Evolutionary conservation across 257 asterid genomes (phyloP), one percentile per base, ranked within the genome.

Genomic region (Solanum habrochaites): DNA sequence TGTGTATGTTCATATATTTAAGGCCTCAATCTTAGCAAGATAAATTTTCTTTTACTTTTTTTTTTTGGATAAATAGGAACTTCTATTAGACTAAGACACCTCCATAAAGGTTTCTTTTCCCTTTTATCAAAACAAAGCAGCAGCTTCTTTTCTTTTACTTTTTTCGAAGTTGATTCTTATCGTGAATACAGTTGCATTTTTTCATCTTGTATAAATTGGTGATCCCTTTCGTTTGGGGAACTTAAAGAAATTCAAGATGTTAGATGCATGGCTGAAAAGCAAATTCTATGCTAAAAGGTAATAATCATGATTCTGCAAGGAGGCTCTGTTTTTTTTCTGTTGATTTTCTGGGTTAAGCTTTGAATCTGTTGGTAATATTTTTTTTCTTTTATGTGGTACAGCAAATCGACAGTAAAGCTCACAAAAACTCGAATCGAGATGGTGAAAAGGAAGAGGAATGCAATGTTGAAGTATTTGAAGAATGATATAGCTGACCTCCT

Each of bases 401-500:
- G 99, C 93, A 97, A 95, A 92, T 86, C 94, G 56, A 95, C 91
- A 86, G 80, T 92, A 42, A 94, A 90, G 94, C 86, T 86, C 94
- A 92, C 93, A 1, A 90, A 88, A 89, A 80, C 94, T 5, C 90
- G 98, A 82, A 86, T 94, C n/a, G 98, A 94, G 82, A 84, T 93
- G 86, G 92, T 94, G 70, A 89, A 83, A 94, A 93, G 90, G 93
- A 97, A 92, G 91, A 93, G 98, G 84, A 94, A 91, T 52, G 98
- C 98, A 87, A 93, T 92, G 89, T 91, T 90, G 91, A 95, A 91
- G 89, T 97, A 90, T 88, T 89, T 95, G 92, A 94, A 91, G 91
- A 95, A 91, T 82, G 99, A 97, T 71, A 75, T 95, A 86, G 90
- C 92, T 39, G 98, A 94, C 89, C 98, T 95, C 70, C 95, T 97